Base-by-base conservation (phyloP, 1,139 yeast species). In the Magnusiomyces suaveolens region DNA sequence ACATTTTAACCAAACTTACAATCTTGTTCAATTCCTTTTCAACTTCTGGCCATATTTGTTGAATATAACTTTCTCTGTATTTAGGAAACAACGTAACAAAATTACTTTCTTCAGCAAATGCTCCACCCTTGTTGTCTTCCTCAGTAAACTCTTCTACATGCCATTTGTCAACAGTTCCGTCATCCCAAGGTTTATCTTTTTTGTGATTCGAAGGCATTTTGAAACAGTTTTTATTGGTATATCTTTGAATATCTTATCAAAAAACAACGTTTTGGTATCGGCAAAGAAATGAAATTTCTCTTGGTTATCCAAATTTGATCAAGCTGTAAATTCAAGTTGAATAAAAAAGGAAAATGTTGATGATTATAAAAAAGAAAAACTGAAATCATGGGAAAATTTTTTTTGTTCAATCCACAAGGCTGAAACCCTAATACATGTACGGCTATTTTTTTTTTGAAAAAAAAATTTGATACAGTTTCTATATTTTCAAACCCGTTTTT, bases 101-200 rank as follows among this genome's bases (percentile, higher is more conserved):
- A 51, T 95, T 85, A 21, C 95, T 86, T 67, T 92, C 98, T 70
- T 92, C 99, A 18, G 95, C 79, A 67, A 92, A 92, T 54, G 79
- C 78, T 0, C 97, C 97, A 10, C 90, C 80, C 2, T 80, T 82
- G 66, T 89, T 87, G 67, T 92, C 95, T 64, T 88, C 97, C 1
- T 89, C 89, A 63, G 79, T 85, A 75, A 92, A 92, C 59, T 89
- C 95, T 43, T 89, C 96, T 47, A 83, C 76, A 60, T 79, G 75
- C 99, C 99, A 92, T 69, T 92, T 90, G 67, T 92, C 96, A 59
- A 92, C 84, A 64, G 89, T 97, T 29, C 87, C 88, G 16, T 96
- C 89, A 68, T 92, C 97, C 97, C 98, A 90, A 54, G 97, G 97
- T 71, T 92, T 92, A 64, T 90, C 97, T 68, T 83, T 85, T 69